Conservation (phyloP, 352 stramenopile genomes). For the Globisporangium parvum region DNA sequence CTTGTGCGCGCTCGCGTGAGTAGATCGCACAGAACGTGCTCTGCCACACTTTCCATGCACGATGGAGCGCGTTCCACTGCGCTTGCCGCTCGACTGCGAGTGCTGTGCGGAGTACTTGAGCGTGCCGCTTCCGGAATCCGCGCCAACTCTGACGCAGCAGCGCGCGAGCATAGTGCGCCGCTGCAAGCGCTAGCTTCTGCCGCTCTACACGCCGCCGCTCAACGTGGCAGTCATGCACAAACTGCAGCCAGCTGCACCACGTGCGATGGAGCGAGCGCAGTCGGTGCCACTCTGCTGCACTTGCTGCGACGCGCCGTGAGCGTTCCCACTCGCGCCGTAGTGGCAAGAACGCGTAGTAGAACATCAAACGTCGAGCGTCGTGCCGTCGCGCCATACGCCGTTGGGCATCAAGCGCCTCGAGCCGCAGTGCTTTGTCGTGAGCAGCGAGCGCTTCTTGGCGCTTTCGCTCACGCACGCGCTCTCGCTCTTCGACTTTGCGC, state of each 20-base stretch:
- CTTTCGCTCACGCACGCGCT: conserved; percentile 33
- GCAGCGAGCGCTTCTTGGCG: conserved; percentile 22
- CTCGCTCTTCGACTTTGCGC: conserved; percentile 33
- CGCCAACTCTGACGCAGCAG: conserved; percentile 16
- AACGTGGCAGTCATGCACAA: conserved; percentile 18
- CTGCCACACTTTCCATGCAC: conserved; percentile 24
- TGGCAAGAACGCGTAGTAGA: conserved; percentile 41
- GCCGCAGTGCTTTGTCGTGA: conserved; percentile 27
- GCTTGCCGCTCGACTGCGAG: conserved; percentile 26
- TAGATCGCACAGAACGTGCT: conserved; percentile 9
- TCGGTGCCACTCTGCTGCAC: conserved; percentile 35
- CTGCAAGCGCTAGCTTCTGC: conserved; percentile 17
- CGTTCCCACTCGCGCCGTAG: conserved; percentile 28
- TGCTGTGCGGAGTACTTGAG: conserved; percentile 14
- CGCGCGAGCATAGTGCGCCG: conserved; percentile 12
- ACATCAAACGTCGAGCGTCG: conserved; percentile 33
- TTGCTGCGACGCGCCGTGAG: conserved; percentile 22
- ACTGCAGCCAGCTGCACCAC: conserved; percentile 38
- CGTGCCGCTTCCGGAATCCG: conserved; percentile 13
- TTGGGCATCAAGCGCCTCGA: conserved; percentile 26
- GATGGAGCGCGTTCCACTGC: conserved; percentile 26
- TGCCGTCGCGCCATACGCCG: conserved; percentile 20
- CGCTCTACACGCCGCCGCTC: conserved; percentile 20
- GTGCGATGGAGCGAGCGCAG: conserved; percentile 29
- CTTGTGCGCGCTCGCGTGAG: conserved; percentile 11